These are phyloP conservation scores for Zymoseptoria tritici DNA, from an alignment of 2,329 filamentous ascomycete species.

Conservation along the genomic window DNA sequence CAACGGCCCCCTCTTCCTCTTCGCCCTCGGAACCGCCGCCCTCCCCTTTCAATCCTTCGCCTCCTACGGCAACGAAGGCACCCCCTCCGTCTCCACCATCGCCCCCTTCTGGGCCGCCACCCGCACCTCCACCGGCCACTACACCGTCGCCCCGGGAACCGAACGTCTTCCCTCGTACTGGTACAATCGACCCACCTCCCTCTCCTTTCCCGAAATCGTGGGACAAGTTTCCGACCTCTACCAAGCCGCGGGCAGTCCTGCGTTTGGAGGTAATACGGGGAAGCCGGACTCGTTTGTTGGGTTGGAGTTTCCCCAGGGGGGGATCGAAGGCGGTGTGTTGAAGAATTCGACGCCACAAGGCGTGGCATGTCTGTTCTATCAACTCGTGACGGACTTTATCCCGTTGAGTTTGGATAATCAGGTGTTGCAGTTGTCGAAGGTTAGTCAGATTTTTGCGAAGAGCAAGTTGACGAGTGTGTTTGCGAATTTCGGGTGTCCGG, in stretches of 20 bases:
- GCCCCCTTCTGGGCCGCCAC: neutral
- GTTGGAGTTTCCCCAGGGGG: neutral
- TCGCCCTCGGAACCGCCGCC: neutral
- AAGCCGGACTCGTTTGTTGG: slow-evolving; percentile 21
- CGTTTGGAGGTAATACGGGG: slow-evolving; percentile 37
- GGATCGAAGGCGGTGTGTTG: neutral
- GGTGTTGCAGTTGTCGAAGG: neutral
- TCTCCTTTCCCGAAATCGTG: neutral
- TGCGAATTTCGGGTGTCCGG: neutral
- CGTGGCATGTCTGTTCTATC: neutral
- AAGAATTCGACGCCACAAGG: neutral
- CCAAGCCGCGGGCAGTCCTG: neutral
- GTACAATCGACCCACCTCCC: neutral
- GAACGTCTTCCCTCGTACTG: neutral
- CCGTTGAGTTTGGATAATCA: neutral
- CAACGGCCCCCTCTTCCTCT: neutral
- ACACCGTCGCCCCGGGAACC: neutral
- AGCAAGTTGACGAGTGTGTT: neutral
- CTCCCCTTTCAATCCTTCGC: neutral
- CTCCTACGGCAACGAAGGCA: neutral
- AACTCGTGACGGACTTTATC: neutral
- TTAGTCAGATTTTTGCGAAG: neutral
- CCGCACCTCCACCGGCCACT: neutral
- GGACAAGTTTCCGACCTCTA: neutral
- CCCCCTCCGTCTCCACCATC: neutral